Percentiles rank a stretch among this genome's conserved stretches.
Conservation (phyloP, 1,284 basidiomycete species). For the Apiotrichum domesticum region DNA sequence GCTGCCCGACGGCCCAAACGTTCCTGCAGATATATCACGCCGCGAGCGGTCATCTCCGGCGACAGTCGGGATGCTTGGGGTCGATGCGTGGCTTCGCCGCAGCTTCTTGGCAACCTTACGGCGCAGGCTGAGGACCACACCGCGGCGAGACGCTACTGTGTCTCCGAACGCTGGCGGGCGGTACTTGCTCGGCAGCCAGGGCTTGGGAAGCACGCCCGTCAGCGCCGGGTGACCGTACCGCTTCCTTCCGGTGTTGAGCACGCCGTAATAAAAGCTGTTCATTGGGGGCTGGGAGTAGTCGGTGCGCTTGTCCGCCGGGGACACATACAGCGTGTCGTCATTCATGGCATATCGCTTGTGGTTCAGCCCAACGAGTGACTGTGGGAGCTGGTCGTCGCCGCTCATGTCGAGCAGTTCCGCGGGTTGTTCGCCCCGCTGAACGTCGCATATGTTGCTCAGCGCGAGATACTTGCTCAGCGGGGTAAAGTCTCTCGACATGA, state of each 20-base stretch:
- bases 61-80: neutral
- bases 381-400: constrained; percentile 73
- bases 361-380: constrained; percentile 79
- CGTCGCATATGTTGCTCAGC: constrained; percentile 77
- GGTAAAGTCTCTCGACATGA: constrained; percentile 62
- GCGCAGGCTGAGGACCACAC: constrained; percentile 37
- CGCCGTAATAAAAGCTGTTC: constrained; percentile 84
- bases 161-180: constrained; percentile 49
- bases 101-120: constrained; percentile 39
- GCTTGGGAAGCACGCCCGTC: constrained; percentile 76
- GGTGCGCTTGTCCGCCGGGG: constrained; percentile 79
- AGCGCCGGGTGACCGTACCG: constrained; percentile 88
- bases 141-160: constrained; percentile 47
- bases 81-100: constrained; percentile 21
- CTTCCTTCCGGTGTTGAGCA: constrained; percentile 63
- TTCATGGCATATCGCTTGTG: constrained; percentile 79
- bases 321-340: constrained; percentile 90
- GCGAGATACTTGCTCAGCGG: constrained; percentile 72
- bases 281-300: constrained; percentile 94
- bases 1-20: constrained; percentile 13
- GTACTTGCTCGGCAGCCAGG: constrained; percentile 82
- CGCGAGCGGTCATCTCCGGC: constrained; percentile 2
- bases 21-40: neutral
- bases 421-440: constrained; percentile 73
- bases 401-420: constrained; percentile 63